phyloP scores from a whole-genome alignment of 371 early-diverging fungal genomes.

The Mycotypha africana region DNA sequence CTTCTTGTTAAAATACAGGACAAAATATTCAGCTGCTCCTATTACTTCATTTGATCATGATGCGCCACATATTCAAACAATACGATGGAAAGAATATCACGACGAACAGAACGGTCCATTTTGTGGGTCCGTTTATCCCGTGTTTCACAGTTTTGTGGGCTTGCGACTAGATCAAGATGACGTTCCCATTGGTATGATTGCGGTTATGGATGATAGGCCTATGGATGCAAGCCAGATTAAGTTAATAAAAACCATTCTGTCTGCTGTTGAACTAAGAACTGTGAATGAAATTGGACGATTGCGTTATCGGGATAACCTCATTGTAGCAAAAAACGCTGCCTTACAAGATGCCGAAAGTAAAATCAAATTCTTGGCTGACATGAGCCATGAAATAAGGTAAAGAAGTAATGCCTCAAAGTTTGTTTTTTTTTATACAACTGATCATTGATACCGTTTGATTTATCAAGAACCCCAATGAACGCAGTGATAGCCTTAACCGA shows the following conservation, averaged over 20 bases:
- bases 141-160: conserved; percentile 13
- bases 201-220: conserved; percentile 13
- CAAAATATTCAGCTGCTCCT: conserved; percentile 9
- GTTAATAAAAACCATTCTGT: conserved; percentile 15
- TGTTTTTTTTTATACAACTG: too few species aligned
- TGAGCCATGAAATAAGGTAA: conserved; percentile 50
- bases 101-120: conserved; percentile 5
- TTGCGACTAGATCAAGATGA: conserved; percentile 8
- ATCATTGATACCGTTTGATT: too few species aligned
- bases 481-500: conserved; percentile 61
- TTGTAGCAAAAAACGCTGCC: conserved; percentile 46
- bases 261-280: conserved; percentile 29
- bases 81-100: conserved; percentile 5
- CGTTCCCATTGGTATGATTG: conserved; percentile 13
- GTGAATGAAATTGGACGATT: conserved; percentile 43
- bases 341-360: conserved; percentile 54
- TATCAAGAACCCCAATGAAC: conserved; percentile 61
- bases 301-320: conserved; percentile 36
- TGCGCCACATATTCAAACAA: conserved; percentile 13
- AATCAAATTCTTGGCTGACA: conserved; percentile 56
- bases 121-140: conserved; percentile 5
- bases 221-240: conserved; percentile 7
- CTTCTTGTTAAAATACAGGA: conserved; percentile 2
- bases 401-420: not conserved
- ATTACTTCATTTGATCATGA: conserved; percentile 2